Base-by-base conservation (phyloP, 352 stramenopile species). In the Phytopythium vexans region DNA sequence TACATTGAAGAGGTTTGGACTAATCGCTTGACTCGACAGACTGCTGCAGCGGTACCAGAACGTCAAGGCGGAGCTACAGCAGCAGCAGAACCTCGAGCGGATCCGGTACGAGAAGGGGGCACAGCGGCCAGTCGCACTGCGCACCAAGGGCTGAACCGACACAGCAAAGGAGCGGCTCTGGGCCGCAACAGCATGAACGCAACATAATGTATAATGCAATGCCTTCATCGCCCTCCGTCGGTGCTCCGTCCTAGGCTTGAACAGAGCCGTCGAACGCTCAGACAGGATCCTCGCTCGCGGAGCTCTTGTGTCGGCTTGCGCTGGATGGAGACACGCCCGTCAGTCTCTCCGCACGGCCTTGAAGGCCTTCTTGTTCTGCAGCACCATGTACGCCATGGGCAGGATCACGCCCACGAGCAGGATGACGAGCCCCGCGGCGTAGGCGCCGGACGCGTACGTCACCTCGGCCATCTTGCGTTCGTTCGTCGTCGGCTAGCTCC, bases 41-140 rank as follows among this genome's bases (percentile, higher is more conserved):
- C 56, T 98, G 7, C 68, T 97, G 47, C 91, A 98, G 65, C 66
- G 91, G 36, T 98, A 98, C 66, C 88, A 98, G 56, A 98, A 98
- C 67, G 89, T 98, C 49, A 98, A 98, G 52, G 86, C 80, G 11
- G 93, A 98, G 69, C 70, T 98, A 5, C 89, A 98, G 57, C 85
- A 92, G 41, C 89, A 97, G 67, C 94, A 98, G 56, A 98, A 96
- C 46, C 63, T 98, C 16, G 93, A 98, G 71, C 68, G 89, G 44
- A 97, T 97, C 40, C 77, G 82, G 8, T 72, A 89, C 37, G 85
- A 95, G 47, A 93, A 92, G 60, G 92, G 81, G 31, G 62, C 70
- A 33, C 78, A 89, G 45, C 72, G 74, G 14, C 49, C 71, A 12
- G 59, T 62, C 21, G 21, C 21, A 27, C 21, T 27, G 21, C 21